A percentile compares a stretch with the other conserved stretches of the same genome.
phyloP scores from a whole-genome alignment of 371 early-diverging fungal genomes.

The Rhizopus delemar region DNA sequence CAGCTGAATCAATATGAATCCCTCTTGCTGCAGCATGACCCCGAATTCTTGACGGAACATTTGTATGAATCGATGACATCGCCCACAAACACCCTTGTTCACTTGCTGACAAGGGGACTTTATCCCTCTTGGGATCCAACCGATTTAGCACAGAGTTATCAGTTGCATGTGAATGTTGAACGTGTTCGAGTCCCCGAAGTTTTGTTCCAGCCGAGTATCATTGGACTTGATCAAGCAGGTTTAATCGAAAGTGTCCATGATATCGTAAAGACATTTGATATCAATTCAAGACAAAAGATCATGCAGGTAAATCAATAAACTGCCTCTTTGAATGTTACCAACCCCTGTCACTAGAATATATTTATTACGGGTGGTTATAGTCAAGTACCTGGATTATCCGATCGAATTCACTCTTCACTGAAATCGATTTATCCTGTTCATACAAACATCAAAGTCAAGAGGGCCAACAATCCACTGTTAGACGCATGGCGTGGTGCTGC shows the following conservation, averaged over 20 bases:
- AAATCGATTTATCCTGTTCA: slow-evolving; percentile 65
- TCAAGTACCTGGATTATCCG: slow-evolving; percentile 61
- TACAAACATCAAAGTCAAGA: slow-evolving; percentile 57
- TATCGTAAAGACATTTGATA: slow-evolving; percentile 63
- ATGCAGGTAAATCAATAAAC: slow-evolving; percentile 38
- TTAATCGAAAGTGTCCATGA: slow-evolving; percentile 74
- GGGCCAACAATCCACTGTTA: slow-evolving; percentile 69
- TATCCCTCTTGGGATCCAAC: slow-evolving; percentile 69
- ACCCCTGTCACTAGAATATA: slow-evolving; percentile 50
- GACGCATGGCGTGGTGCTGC: slow-evolving; percentile 92
- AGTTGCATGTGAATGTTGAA: slow-evolving; percentile 87
- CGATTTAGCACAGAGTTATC: slow-evolving; percentile 66
- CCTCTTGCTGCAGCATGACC: slow-evolving; percentile 70
- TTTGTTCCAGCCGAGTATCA: slow-evolving; percentile 82
- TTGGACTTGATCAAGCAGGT: slow-evolving; percentile 89
- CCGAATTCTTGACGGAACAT: slow-evolving; percentile 65
- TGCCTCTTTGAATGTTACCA: neutral
- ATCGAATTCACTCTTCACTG: slow-evolving; percentile 64
- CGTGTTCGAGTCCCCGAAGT: slow-evolving; percentile 86
- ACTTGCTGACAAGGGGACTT: slow-evolving; percentile 56
- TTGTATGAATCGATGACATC: slow-evolving; percentile 51
- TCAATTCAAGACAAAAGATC: slow-evolving; percentile 42
- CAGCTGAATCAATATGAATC: slow-evolving; percentile 70
- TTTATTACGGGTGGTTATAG: slow-evolving; percentile 82
- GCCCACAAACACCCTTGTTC: slow-evolving; percentile 50